Conservation (phyloP, 2,329 filamentous ascomycete genomes). For the Claviceps sp. region DNA sequence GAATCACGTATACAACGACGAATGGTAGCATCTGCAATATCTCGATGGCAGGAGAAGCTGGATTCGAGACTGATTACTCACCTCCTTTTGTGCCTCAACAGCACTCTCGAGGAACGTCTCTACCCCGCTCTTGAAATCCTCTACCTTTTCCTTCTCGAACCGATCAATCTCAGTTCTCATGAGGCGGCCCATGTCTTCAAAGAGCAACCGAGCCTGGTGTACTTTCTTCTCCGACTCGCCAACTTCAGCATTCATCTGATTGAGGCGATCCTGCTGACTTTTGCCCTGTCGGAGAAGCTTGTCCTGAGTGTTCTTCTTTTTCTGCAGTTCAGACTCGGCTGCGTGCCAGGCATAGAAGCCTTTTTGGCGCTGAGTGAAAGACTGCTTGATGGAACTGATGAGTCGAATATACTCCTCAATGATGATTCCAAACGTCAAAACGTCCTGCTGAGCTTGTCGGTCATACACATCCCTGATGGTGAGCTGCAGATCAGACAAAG, state of each 20-base stretch:
- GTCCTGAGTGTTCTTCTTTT: constrained; percentile 79
- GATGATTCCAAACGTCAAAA: constrained; percentile 90
- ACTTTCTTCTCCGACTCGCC: constrained; percentile 89
- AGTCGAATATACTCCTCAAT: constrained; percentile 97
- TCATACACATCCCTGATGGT: constrained; percentile 93
- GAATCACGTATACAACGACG: not conserved
- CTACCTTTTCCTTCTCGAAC: constrained; percentile 94
- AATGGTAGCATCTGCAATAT: not conserved
- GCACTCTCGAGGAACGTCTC: constrained; percentile 96
- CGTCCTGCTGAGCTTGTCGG: constrained; percentile 90
- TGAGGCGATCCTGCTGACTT: constrained; percentile 88
- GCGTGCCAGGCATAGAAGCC: constrained; percentile 89
- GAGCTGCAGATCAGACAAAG: constrained; percentile 82
- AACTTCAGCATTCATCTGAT: constrained; percentile 84
- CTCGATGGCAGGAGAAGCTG: constrained; percentile 8
- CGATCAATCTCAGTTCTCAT: constrained; percentile 86
- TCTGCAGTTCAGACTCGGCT: constrained; percentile 80
- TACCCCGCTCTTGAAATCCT: constrained; percentile 96
- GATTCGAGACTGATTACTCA: constrained; percentile 25
- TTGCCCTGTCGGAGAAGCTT: constrained; percentile 91
- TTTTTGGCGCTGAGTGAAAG: constrained; percentile 86
- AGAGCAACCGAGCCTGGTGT: constrained; percentile 76
- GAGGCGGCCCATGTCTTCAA: constrained; percentile 92
- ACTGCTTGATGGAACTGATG: constrained; percentile 88
- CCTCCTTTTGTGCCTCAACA: constrained; percentile 97